Conservation (phyloP, 1,284 basidiomycete species). For the Ceratobasidium sp. region DNA sequence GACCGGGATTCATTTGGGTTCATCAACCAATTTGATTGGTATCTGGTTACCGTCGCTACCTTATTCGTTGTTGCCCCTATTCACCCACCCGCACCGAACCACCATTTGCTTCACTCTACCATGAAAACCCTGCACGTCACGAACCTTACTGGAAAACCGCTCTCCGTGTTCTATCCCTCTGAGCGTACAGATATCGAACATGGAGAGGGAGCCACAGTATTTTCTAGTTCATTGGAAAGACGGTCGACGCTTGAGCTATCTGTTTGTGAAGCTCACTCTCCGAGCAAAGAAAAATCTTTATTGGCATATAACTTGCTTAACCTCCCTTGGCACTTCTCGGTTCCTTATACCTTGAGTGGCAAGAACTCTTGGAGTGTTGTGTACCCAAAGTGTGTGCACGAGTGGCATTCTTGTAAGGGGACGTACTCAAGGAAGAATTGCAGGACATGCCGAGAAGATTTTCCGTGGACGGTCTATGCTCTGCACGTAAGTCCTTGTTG, state of each 20-base stretch:
- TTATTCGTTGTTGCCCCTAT: conserved; percentile 11
- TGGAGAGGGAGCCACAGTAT: not conserved
- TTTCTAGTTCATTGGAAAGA: not conserved
- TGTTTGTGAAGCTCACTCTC: not conserved
- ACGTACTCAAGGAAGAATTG: not conserved
- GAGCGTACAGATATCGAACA: not conserved
- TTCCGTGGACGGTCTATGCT: conserved; percentile 21
- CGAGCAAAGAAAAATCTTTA: not conserved
- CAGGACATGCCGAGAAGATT: not conserved
- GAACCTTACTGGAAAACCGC: conserved; percentile 13
- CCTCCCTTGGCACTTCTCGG: not conserved
- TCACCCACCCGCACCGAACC: not conserved
- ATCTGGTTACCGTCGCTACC: conserved; percentile 6
- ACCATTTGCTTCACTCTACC: not conserved
- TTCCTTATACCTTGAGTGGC: conserved; percentile 5
- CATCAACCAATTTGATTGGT: not conserved
- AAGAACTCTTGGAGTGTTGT: conserved; percentile 3
- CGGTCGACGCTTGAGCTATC: not conserved
- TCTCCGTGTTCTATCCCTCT: conserved; percentile 9
- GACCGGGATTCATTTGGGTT: not conserved
- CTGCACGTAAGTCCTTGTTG: conserved; percentile 9
- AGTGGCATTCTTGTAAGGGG: not conserved
- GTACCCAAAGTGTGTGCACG: conserved; percentile 11
- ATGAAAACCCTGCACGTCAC: conserved; percentile 32
- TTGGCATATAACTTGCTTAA: no score